Evolutionary conservation across 2,329 filamentous ascomycete genomes (phyloP).

Genomic region (Exophiala dermatitidis): DNA sequence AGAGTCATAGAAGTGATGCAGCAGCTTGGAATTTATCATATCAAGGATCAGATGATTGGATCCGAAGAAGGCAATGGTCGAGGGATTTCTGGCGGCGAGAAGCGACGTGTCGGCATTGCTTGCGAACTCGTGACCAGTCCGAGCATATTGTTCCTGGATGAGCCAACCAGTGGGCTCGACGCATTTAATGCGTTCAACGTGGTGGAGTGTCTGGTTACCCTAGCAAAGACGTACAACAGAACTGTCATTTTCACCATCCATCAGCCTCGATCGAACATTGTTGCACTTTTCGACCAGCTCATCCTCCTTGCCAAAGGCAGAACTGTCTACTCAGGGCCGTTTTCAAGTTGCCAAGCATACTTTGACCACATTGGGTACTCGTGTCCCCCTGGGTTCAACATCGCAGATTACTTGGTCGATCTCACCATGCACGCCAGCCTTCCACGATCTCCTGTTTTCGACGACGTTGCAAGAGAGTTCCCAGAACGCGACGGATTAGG

Average conservation of each 20-base stretch:
- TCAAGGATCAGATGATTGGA: conserved; percentile 89
- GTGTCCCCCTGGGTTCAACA: conserved; percentile 95
- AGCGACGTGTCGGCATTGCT: conserved; percentile 90
- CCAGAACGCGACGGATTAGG: conserved; percentile 52
- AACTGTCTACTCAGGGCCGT: conserved; percentile 88
- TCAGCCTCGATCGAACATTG: conserved; percentile 95
- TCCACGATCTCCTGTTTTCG: conserved; percentile 47
- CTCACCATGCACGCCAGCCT: conserved; percentile 89
- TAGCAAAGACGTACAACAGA: conserved; percentile 93
- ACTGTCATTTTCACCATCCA: conserved; percentile 98
- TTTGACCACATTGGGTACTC: conserved; percentile 88
- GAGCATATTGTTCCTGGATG: conserved; percentile 92
- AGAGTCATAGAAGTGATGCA: conserved; percentile 87
- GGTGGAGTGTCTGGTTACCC: conserved; percentile 84
- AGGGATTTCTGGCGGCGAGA: conserved; percentile 95
- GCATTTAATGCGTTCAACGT: conserved; percentile 98
- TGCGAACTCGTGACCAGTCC: conserved; percentile 97
- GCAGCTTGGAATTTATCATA: conserved; percentile 89
- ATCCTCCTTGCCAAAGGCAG: conserved; percentile 81
- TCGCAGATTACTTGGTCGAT: conserved; percentile 95
- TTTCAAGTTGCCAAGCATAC: conserved; percentile 79
- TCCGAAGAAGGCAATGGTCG: conserved; percentile 91
- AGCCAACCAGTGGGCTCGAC: conserved; percentile 92
- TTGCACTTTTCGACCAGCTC: conserved; percentile 91
- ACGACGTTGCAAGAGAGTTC: conserved; percentile 53